Conservation (phyloP, 495 filamentous ascomycete genomes). For the Aspergillus sclerotioniger region DNA sequence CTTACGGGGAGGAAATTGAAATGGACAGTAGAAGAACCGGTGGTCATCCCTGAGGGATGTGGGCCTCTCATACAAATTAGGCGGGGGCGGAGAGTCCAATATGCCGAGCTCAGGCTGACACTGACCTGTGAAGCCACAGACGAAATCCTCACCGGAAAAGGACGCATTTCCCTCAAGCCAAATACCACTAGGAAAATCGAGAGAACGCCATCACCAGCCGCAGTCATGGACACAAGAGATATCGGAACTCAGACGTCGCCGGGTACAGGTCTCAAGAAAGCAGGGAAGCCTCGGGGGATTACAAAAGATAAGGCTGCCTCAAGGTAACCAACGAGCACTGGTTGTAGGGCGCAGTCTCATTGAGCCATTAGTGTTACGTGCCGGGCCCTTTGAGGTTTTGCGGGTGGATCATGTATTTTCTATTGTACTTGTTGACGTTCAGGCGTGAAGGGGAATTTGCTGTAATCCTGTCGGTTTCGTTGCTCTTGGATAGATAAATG, state of each 20-base stretch:
- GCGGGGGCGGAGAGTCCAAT: constrained; percentile 9
- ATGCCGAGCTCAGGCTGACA: constrained; percentile 10
- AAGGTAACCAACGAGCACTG: no score
- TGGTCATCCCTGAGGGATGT: background rate
- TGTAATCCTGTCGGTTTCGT: no score
- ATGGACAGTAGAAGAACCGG: constrained; percentile 7
- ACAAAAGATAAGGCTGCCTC: background rate
- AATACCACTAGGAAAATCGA: background rate
- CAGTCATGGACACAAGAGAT: background rate
- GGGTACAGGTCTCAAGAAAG: background rate
- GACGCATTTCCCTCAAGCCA: constrained; percentile 10
- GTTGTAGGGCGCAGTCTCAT: no score
- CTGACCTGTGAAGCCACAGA: constrained; percentile 11
- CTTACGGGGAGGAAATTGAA: constrained; percentile 6
- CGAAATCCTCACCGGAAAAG: constrained; percentile 15
- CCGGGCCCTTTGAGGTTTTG: no score
- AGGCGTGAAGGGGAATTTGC: no score
- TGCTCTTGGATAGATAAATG: no score
- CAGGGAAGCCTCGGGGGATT: background rate
- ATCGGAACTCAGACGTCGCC: background rate
- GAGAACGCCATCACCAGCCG: background rate
- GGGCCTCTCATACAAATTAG: constrained; percentile 10
- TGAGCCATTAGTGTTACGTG: no score
- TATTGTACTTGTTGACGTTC: no score
- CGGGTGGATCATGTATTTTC: no score